Evolutionary conservation across 768 basidiomycete genomes (phyloP).

Genomic region (Termitomyces sp.): DNA sequence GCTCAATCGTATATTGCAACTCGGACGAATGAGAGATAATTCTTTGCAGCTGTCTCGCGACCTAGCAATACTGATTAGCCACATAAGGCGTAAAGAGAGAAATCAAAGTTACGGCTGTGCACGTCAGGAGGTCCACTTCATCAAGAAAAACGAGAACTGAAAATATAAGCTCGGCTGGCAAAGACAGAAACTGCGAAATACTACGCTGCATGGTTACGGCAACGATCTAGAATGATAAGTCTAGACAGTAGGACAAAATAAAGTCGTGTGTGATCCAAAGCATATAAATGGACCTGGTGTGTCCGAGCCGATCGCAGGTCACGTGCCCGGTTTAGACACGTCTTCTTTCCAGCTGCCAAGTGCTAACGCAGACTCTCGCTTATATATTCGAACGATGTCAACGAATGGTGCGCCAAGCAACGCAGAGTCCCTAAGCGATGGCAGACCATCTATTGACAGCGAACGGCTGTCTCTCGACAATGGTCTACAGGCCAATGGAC

Average conservation of each 20-base stretch:
- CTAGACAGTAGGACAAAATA: neutral
- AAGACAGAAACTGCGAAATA: slow-evolving; percentile 16
- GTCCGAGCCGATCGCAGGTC: neutral
- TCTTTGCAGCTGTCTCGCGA: slow-evolving; percentile 30
- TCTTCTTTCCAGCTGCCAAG: neutral
- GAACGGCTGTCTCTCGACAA: slow-evolving; percentile 31
- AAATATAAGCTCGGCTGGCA: slow-evolving; percentile 36
- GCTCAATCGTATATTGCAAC: slow-evolving; percentile 45
- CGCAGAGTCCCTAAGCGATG: slow-evolving; percentile 22
- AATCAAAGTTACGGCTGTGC: slow-evolving; percentile 20
- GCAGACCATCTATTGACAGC: slow-evolving; percentile 42
- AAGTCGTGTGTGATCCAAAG: too few relatives aligned
- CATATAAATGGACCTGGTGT: too few relatives aligned
- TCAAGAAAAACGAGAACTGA: slow-evolving; percentile 28
- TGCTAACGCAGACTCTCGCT: neutral
- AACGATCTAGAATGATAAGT: neutral
- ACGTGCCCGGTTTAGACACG: neutral
- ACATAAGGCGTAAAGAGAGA: neutral
- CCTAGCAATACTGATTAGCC: slow-evolving; percentile 21
- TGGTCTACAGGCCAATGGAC: slow-evolving; percentile 26
- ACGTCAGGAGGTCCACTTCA: slow-evolving; percentile 28
- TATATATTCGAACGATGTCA: slow-evolving; percentile 14
- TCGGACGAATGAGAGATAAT: slow-evolving; percentile 37
- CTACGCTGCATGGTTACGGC: slow-evolving; percentile 2
- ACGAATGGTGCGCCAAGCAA: slow-evolving; percentile 20